Percentiles rank a stretch among this genome's conserved stretches.
Conservation (phyloP, 106 monocot species). For the Phalaenopsis aphrodite region DNA sequence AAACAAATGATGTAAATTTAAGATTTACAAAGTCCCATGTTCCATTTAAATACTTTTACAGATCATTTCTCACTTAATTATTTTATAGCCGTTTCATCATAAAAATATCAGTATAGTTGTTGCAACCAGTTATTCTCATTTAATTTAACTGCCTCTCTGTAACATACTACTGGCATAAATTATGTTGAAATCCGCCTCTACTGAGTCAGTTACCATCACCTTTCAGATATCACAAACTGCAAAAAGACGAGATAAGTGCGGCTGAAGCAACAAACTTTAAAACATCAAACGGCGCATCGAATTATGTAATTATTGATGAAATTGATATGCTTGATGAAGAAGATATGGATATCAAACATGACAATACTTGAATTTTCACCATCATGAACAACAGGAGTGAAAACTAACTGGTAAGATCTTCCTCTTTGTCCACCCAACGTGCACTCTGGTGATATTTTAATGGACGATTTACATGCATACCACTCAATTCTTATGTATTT, state of each 20-base stretch:
- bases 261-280: conserved; percentile 12
- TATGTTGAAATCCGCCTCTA: neutral
- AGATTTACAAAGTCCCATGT: too few species aligned
- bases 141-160: too few species aligned
- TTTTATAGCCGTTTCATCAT: too few species aligned
- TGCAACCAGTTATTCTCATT: neutral
- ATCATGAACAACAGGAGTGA: neutral
- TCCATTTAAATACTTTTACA: too few species aligned
- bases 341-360: neutral
- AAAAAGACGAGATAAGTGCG: conserved; percentile 26
- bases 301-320: conserved; percentile 60
- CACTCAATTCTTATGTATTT: too few species aligned
- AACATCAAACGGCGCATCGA: conserved; percentile 24
- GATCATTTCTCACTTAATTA: too few species aligned
- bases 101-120: too few species aligned
- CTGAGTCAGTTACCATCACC: neutral
- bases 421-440: neutral
- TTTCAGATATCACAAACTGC: conserved; percentile 67
- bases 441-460: too few species aligned
- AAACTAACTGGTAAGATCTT: conserved; percentile 1
- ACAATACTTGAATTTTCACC: conserved; percentile 5
- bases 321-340: conserved; percentile 11
- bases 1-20: too few species aligned
- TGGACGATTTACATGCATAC: too few species aligned
- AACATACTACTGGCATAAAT: neutral